Base-by-base conservation (phyloP, 768 basidiomycete species). In the Cytidiella melzeri region DNA sequence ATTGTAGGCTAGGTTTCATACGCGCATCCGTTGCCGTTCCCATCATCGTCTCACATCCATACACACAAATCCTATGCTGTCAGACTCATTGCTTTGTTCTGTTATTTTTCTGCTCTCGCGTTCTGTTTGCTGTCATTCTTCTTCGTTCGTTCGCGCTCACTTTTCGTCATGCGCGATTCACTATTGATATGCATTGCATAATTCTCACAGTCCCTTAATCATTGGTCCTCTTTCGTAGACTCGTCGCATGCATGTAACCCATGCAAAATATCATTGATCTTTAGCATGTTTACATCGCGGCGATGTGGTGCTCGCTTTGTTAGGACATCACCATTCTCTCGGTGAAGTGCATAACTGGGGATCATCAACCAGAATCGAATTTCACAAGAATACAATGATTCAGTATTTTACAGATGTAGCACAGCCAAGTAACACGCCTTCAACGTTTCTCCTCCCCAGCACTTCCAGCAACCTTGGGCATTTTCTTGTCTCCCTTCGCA, bases 401-500 rank as follows among this genome's bases (percentile, higher is more conserved):
- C 40, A 24, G 18, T 15, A 37, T 24, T 41, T 18, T 24, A 20
- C 41, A 44, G 9, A 18, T 21, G 18, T 21, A 44, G 9, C 23
- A 19, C 43, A 44, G 45, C 37, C 34, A 27, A 34, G 36, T 18
- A 34, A 50, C 6, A 40, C 28, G 30, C 48, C 15, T 4, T 42
- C 48, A 26, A 15, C 30, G 30, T 44, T 43, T 42, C 18, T 53
- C 53, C 21, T 55, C 54, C 15, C 62, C 62, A 23, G 56, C 44
- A 41, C 61, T 62, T 21, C 73, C 78, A 36, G 73, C 67, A n/a
- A 72, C 73, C 59, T 93, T 94, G n/a, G 92, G 92, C 91, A 95
- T 91, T 70, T 94, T 96, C 69, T 87, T 92, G 52, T 91, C 88
- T 15, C 89, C 86, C 13, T 77, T 77, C 0, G 86, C 78, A 34